A percentile compares a stretch with the other conserved stretches of the same genome.
These are phyloP conservation scores for Alternaria sp. DNA, from an alignment of 2,329 filamentous ascomycete species.

Conservation along the genomic window DNA sequence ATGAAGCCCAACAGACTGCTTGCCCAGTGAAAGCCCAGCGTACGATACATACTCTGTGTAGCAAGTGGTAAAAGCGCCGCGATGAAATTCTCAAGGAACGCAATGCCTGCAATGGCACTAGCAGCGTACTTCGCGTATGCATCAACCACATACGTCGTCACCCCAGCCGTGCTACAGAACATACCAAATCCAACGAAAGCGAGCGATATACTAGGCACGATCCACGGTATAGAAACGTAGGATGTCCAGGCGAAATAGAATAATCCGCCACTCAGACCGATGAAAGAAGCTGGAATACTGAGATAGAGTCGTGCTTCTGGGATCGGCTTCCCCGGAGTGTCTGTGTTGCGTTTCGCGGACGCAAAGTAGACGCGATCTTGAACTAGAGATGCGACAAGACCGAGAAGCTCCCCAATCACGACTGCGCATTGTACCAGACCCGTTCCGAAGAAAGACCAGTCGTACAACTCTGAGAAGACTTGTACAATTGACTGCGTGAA, in stretches of 20 bases:
- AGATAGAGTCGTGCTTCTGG: constrained; percentile 59
- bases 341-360: constrained; percentile 52
- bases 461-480: constrained; percentile 54
- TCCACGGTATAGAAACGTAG: constrained; percentile 57
- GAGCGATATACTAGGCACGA: constrained; percentile 58
- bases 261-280: constrained; percentile 60
- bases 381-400: constrained; percentile 49
- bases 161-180: constrained; percentile 57
- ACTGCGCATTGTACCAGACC: constrained; percentile 58
- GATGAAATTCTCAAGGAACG: constrained; percentile 60
- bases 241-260: constrained; percentile 63
- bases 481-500: constrained; percentile 60
- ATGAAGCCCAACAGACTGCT: constrained; percentile 58
- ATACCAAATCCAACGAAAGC: constrained; percentile 61
- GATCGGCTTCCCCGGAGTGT: constrained; percentile 52
- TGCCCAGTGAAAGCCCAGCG: constrained; percentile 60
- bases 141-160: constrained; percentile 61
- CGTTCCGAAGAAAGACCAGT: constrained; percentile 53
- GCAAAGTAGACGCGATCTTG: constrained; percentile 54
- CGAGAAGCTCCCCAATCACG: constrained; percentile 58
- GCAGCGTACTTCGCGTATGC: constrained; percentile 61
- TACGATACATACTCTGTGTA: constrained; percentile 58
- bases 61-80: constrained; percentile 60
- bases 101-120: constrained; percentile 60
- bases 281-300: constrained; percentile 54